Base-by-base conservation (phyloP, 768 basidiomycete species). In the Neoboletus subvelutipes region DNA sequence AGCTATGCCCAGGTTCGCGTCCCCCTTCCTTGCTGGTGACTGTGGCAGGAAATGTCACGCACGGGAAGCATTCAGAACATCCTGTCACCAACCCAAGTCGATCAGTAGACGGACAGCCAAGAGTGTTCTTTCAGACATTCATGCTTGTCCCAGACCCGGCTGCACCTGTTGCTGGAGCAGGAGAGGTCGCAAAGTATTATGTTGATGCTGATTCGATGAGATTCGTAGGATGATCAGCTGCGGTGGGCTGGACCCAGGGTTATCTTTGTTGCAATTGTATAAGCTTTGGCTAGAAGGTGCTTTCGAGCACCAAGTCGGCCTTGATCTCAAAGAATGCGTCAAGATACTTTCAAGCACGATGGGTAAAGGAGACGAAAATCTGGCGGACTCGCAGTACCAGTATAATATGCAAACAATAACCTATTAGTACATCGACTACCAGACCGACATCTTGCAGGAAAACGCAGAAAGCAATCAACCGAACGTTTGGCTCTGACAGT, bases 51-150 rank as follows among this genome's bases (percentile, higher is more conserved):
- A 88, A 77, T 57, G 92, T 94, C 37, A 82, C 78, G 3, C 87
- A 92, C 59, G 89, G 89, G 26, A 78, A 74, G 51, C 83, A 81
- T 12, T 78, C 83, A 34, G 67, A 81, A 26, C 88, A 89, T 67
- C 85, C 83, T 13, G 70, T 76, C 42, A 77, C 79, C 1, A 77
- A 80, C 15, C 70, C 70, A 34, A 50, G 71, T 37, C 80, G 81
- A 65, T 80, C 78, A 20, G 75, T 86, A 18, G 91, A 93, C 54
- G 88, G 84, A 12, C 89, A 91, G 39, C 86, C 92, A 9, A 83
- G 92, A 39, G 89, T 92, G 49, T 94, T 94, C 73, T 87, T 87
- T 18, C 92, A 94, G 71, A 89, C 90, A 7, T 94, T 94, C 66
- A 83, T 94, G 77, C 84, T 94, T 36, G 83, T 87, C 11, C 90